Percentiles rank a stretch among this genome's conserved stretches.
Evolutionary conservation across 1,284 basidiomycete genomes (phyloP).

Genomic region (Anthracocystis panici-leucophaei): DNA sequence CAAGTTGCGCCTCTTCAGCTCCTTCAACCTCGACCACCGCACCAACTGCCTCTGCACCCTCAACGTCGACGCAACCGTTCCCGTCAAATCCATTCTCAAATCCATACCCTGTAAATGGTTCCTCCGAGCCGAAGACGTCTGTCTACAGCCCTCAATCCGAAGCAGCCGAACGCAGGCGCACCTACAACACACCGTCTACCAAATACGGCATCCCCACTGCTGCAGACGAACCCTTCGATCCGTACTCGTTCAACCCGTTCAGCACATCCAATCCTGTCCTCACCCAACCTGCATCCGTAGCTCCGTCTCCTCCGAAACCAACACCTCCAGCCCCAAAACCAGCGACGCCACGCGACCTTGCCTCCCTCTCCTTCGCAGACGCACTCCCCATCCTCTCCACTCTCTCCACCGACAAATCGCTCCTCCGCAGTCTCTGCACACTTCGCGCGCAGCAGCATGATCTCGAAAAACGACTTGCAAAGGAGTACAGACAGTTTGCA

Average conservation of each 20-base stretch:
- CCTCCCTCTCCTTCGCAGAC: constrained; percentile 30
- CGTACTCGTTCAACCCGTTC: constrained; percentile 42
- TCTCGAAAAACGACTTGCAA: constrained; percentile 28
- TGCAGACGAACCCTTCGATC: constrained; percentile 25
- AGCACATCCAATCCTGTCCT: constrained; percentile 13
- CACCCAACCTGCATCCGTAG: constrained; percentile 1
- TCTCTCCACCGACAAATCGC: constrained; percentile 19
- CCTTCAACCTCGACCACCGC: constrained; percentile 2
- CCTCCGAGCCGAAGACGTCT: not conserved
- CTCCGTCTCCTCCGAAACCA: constrained; percentile 8
- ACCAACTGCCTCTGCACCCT: not conserved
- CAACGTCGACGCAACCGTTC: constrained; percentile 3
- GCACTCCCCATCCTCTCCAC: constrained; percentile 35
- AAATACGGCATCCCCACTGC: constrained; percentile 15
- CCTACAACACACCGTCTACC: constrained; percentile 19
- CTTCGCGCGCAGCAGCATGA: constrained; percentile 27
- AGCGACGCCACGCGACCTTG: constrained; percentile 17
- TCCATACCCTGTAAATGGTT: not conserved
- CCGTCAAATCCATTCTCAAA: constrained; percentile 10
- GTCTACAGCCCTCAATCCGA: not conserved
- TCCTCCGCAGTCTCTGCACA: constrained; percentile 14
- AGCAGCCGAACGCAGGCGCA: constrained; percentile 22
- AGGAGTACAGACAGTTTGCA: constrained; percentile 23
- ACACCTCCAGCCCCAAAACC: not conserved
- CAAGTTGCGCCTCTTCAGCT: not conserved